Evolutionary conservation across 192 early-diverging fungal species (phyloP), one percentile per base, ranked within the genome.

Genomic region (Coemansia sp.): DNA sequence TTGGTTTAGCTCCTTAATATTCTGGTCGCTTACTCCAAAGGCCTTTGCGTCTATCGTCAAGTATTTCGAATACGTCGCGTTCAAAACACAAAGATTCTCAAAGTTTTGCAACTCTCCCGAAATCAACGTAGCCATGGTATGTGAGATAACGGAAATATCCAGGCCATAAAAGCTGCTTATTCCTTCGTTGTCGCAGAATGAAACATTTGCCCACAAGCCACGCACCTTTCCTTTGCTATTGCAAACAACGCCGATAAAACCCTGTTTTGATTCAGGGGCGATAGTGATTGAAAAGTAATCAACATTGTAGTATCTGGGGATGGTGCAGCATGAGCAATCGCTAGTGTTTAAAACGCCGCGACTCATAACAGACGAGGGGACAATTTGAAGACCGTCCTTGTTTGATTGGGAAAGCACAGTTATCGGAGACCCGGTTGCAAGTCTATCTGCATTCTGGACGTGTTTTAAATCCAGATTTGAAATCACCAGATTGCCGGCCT

Each of bases 51-150:
- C 48, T 17, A 38, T 58, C 32, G 78, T 34, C 9, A 51, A 34
- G 45, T 51, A 36, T 2, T n/a, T 37, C 1, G 15, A n/a, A 56
- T 74, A 75, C 36, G 72, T 70, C 9, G 70, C 81, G 43, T 78
- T 68, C 15, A 83, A 56, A 4, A 73, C 43, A 33, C 66, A 43
- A 35, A 62, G 33, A 8, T 61, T 43, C 5, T 64, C 41, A 18
- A 20, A 54, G 12, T 70, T 60, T 3, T 41, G 41, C 6, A 48
- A 5, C 37, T 54, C 51, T 18, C 70, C 38, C 18, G 65, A 51
- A 1, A 8, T 28, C 2, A 79, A 64, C 2, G 68, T 56, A 8
- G 67, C 36, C 17, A 61, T 18, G 14, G 59, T 18, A 17, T 37
- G 72, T 33, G 43, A n/a, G 20, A 79, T 17, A 32, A 79, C 9